Percentiles rank a stretch among this genome's conserved stretches.
Conservation (phyloP, 2,329 filamentous ascomycete species). For the Dothistroma septosporum region DNA sequence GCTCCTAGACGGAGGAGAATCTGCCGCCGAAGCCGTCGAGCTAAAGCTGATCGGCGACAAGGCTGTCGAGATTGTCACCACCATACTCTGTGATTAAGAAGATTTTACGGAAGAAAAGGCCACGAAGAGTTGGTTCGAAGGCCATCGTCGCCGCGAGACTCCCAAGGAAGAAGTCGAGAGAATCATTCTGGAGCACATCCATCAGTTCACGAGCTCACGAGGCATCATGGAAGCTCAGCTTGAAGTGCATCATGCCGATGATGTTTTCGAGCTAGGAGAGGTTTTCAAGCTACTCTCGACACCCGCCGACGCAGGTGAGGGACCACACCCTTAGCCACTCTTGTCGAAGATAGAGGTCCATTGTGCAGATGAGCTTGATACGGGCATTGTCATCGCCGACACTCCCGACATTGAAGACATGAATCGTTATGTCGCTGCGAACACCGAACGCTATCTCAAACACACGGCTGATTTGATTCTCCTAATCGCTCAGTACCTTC, state of each 20-base stretch:
- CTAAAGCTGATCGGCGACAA: background rate
- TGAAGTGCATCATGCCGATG: background rate
- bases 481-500: background rate
- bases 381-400: background rate
- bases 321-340: background rate
- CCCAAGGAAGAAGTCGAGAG: background rate
- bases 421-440: background rate
- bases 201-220: background rate
- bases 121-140: background rate
- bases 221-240: background rate
- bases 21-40: background rate
- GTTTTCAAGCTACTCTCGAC: background rate
- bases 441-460: background rate
- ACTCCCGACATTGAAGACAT: background rate
- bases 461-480: background rate
- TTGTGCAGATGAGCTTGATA: background rate
- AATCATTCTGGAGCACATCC: background rate
- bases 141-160: background rate
- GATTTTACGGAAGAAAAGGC: background rate
- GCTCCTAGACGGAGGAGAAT: background rate
- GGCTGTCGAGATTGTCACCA: background rate
- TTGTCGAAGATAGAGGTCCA: background rate
- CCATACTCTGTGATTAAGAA: background rate
- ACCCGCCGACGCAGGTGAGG: background rate
- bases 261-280: background rate